Evolutionary conservation across 1,139 yeast genomes (phyloP).

Genomic region (Pichia sp.): DNA sequence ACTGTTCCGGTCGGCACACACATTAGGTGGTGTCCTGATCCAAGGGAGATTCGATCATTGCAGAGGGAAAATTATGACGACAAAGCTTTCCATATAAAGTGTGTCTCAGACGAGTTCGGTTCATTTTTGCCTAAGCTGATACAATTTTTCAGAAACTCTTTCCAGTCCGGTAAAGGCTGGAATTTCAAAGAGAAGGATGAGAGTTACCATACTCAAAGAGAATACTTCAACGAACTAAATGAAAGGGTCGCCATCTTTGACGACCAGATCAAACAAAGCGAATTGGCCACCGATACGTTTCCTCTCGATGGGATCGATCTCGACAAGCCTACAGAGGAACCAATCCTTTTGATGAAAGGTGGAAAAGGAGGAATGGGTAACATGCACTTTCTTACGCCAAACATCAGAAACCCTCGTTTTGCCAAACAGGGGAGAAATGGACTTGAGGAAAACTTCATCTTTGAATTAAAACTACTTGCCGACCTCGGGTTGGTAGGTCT

Average conservation of each 20-base stretch:
- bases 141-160: conserved; percentile 58
- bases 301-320: conserved; percentile 81
- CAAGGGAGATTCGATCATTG: conserved; percentile 41
- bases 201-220: conserved; percentile 59
- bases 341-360: conserved; percentile 70
- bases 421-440: conserved; percentile 76
- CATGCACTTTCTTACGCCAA: conserved; percentile 84
- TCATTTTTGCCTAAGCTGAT: conserved; percentile 38
- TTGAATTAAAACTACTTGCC: conserved; percentile 84
- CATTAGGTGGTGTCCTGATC: conserved; percentile 81
- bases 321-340: conserved; percentile 55
- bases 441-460: conserved; percentile 59
- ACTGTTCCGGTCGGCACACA: conserved; percentile 92
- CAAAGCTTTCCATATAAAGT: conserved; percentile 26
- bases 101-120: conserved; percentile 22
- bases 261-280: conserved; percentile 53
- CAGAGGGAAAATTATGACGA: conserved; percentile 21
- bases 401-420: conserved; percentile 84
- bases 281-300: conserved; percentile 58
- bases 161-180: conserved; percentile 80
- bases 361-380: conserved; percentile 96
- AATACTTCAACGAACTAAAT: conserved; percentile 61
- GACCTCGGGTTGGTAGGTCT: conserved; percentile 91
- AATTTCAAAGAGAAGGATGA: conserved; percentile 69
- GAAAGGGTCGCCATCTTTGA: conserved; percentile 64